Conservation (phyloP, 2,329 filamentous ascomycete genomes). For the Pseudocercospora eumusae region DNA sequence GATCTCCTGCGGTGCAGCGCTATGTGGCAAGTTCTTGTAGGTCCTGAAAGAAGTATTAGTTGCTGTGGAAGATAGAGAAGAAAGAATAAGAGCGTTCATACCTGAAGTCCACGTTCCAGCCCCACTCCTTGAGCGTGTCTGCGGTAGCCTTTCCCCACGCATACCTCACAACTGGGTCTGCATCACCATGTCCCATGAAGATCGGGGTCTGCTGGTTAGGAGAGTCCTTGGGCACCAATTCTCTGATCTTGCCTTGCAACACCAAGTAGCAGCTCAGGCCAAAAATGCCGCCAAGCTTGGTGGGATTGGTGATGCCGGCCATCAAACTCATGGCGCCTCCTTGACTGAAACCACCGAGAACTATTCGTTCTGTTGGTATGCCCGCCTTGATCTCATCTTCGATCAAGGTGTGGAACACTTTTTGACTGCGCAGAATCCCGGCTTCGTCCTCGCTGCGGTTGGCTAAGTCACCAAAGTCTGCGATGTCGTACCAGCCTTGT, state of each 20-base stretch:
- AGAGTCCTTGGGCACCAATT: slow-evolving; percentile 54
- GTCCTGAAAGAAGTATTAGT: no score
- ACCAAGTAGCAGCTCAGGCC: slow-evolving; percentile 81
- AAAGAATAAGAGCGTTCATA: no score
- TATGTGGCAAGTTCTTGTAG: slow-evolving; percentile 76
- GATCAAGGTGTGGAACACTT: slow-evolving; percentile 78
- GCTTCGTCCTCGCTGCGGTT: slow-evolving; percentile 63
- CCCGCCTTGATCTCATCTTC: slow-evolving; percentile 76
- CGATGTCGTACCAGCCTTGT: slow-evolving; percentile 72
- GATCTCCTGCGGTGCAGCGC: slow-evolving; percentile 74
- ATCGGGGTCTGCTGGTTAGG: slow-evolving; percentile 67
- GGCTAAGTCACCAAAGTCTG: slow-evolving; percentile 50
- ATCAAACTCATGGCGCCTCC: slow-evolving; percentile 86
- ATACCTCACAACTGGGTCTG: slow-evolving; percentile 71
- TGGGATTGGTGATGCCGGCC: slow-evolving; percentile 70
- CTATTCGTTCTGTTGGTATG: slow-evolving; percentile 78
- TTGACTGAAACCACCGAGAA: slow-evolving; percentile 82
- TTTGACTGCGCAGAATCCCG: slow-evolving; percentile 71
- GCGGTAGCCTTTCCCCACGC: slow-evolving; percentile 69
- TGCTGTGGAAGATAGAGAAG: no score
- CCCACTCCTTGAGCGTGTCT: slow-evolving; percentile 66
- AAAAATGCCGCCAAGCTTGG: slow-evolving; percentile 84
- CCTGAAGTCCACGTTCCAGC: slow-evolving; percentile 73
- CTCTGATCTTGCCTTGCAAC: slow-evolving; percentile 65
- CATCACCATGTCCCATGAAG: slow-evolving; percentile 84